phyloP scores from a whole-genome alignment of 2,329 filamentous ascomycete genomes.

The Arthrobotrys iridis region DNA sequence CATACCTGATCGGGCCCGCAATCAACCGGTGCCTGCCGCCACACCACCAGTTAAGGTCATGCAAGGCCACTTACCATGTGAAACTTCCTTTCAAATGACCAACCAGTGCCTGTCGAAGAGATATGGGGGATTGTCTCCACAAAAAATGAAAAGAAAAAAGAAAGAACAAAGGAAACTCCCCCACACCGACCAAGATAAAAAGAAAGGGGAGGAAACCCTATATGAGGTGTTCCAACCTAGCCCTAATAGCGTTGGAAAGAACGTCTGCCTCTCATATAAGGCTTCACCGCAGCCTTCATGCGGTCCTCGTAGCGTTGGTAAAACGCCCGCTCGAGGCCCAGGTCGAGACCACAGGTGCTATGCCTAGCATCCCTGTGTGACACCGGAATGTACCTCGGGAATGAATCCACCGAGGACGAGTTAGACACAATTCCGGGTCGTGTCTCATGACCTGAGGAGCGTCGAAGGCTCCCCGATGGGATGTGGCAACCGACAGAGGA shows the following conservation, averaged over 20 bases:
- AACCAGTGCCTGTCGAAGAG: conserved; percentile 25
- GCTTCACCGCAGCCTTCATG: conserved; percentile 37
- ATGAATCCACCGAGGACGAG: conserved; percentile 32
- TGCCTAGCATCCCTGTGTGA: conserved; percentile 39
- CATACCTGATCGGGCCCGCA: conserved; percentile 18
- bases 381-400: conserved; percentile 43
- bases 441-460: conserved; percentile 27
- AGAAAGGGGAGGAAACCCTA: conserved; percentile 39
- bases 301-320: conserved; percentile 52
- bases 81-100: conserved; percentile 3
- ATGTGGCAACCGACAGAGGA: not conserved
- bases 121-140: conserved; percentile 36
- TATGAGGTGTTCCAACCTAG: conserved; percentile 16
- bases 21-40: conserved; percentile 28
- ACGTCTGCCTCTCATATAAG: conserved; percentile 50
- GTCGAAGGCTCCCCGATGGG: conserved; percentile 32
- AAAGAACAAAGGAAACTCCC: conserved; percentile 27
- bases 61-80: conserved; percentile 6
- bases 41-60: conserved; percentile 35
- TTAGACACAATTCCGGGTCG: conserved; percentile 14
- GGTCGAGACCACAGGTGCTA: conserved; percentile 51
- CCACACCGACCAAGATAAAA: conserved; percentile 20
- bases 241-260: conserved; percentile 36
- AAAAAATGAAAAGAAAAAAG: conserved; percentile 18
- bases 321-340: conserved; percentile 47